These are phyloP conservation scores for Pseudomassariella vexata DNA, from an alignment of 2,329 filamentous ascomycete genomes.

Conservation along the genomic window DNA sequence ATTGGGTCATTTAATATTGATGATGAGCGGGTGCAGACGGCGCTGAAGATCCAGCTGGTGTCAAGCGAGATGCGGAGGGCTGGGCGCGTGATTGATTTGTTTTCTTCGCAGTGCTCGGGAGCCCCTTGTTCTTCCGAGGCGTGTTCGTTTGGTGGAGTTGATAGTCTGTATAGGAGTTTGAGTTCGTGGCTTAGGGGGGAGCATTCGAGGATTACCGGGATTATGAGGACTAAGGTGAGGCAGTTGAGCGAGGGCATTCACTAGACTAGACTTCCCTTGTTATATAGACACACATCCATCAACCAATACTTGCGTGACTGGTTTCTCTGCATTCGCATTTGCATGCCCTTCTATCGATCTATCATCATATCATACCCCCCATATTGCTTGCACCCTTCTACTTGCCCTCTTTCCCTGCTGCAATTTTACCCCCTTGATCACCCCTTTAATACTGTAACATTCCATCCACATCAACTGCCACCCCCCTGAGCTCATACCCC, in stretches of 20 bases:
- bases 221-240: constrained; percentile 12
- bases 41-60: constrained; percentile 17
- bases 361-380: no score
- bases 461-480: constrained; percentile 8
- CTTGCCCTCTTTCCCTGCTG: no score
- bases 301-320: no score
- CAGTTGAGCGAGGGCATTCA: no score
- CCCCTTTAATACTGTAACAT: no score
- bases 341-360: no score
- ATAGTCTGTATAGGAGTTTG: constrained; percentile 14
- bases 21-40: constrained; percentile 14
- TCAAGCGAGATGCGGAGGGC: constrained; percentile 15
- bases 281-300: no score
- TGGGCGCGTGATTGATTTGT: constrained; percentile 14
- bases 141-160: constrained; percentile 2
- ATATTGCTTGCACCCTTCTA: no score
- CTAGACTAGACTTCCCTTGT: no score
- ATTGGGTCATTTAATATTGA: constrained; percentile 18
- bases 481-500: constrained; percentile 11
- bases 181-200: constrained; percentile 15
- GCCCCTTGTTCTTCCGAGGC: constrained; percentile 2
- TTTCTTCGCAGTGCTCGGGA: constrained; percentile 8
- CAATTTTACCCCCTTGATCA: no score
- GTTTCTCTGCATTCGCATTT: no score
- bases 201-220: constrained; percentile 12